These are phyloP conservation scores for Reticulascus tulasneorum DNA, from an alignment of 2,329 filamentous ascomycete genomes.

Conservation along the genomic window DNA sequence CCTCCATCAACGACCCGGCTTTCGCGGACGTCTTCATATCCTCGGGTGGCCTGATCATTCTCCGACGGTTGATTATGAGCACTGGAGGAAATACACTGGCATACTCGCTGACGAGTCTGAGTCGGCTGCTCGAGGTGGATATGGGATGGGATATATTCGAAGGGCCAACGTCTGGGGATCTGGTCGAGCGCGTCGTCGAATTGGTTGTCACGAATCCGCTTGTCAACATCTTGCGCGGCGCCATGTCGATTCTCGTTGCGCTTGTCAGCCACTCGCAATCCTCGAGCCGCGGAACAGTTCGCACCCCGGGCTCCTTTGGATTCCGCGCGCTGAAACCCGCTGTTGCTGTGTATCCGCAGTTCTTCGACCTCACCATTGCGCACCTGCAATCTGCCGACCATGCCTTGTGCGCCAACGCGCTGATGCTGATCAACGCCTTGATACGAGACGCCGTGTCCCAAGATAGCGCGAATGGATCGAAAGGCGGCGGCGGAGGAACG, in stretches of 20 bases:
- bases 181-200: slow-evolving; percentile 77
- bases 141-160: slow-evolving; percentile 95
- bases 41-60: slow-evolving; percentile 75
- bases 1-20: slow-evolving; percentile 88
- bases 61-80: slow-evolving; percentile 78
- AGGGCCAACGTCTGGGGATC: slow-evolving; percentile 55
- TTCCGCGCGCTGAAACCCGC: slow-evolving; percentile 90
- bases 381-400: slow-evolving; percentile 93
- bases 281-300: slow-evolving; percentile 31
- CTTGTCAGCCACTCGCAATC: slow-evolving; percentile 83
- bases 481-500: slow-evolving; percentile 25
- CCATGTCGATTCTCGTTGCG: slow-evolving; percentile 93
- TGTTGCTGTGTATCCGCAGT: slow-evolving; percentile 85
- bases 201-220: slow-evolving; percentile 91
- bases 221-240: slow-evolving; percentile 93
- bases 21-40: slow-evolving; percentile 96
- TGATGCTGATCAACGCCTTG: slow-evolving; percentile 92
- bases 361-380: slow-evolving; percentile 89
- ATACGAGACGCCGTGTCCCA: slow-evolving; percentile 86
- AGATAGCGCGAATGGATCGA: slow-evolving; percentile 42
- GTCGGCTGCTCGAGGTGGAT: slow-evolving; percentile 85
- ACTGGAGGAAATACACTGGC: slow-evolving; percentile 91
- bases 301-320: slow-evolving; percentile 64
- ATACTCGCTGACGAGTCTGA: slow-evolving; percentile 87
- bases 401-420: slow-evolving; percentile 87